Evolutionary conservation across 1,284 basidiomycete genomes (phyloP).

Genomic region (Prillingera fragicola): DNA sequence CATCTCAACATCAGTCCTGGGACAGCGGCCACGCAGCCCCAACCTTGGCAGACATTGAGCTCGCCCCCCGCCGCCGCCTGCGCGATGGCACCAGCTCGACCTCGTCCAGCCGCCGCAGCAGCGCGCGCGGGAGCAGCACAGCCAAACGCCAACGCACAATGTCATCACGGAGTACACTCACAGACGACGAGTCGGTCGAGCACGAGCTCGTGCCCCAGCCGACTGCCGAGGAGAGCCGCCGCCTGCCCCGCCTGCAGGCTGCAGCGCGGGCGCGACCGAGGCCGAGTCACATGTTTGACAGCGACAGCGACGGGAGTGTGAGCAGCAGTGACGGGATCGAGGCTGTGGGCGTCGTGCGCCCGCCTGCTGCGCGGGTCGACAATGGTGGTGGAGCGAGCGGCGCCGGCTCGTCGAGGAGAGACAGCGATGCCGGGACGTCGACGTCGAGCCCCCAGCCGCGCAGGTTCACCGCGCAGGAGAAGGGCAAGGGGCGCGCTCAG

Average conservation of each 20-base stretch:
- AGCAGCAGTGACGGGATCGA: not conserved
- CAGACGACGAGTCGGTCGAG: too few relatives aligned
- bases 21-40: constrained; percentile 4
- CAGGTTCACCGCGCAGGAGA: constrained; percentile 26
- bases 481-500: constrained; percentile 20
- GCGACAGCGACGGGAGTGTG: not conserved
- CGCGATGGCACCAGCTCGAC: constrained; percentile 24
- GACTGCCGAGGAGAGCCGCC: constrained; percentile 9
- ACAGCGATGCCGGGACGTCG: not conserved
- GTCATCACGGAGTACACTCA: too few relatives aligned
- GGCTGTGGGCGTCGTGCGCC: too few relatives aligned
- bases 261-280: not conserved
- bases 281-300: too few relatives aligned
- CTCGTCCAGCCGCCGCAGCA: not conserved
- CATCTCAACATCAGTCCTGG: constrained; percentile 1
- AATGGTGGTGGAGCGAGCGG: too few relatives aligned
- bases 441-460: not conserved
- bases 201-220: too few relatives aligned
- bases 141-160: constrained; percentile 4
- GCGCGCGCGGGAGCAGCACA: not conserved
- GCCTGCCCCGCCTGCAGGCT: constrained; percentile 5
- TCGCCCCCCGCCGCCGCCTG: constrained; percentile 27
- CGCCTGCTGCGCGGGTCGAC: too few relatives aligned
- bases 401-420: constrained; percentile 4
- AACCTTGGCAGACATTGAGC: constrained; percentile 27